Base-by-base conservation (phyloP, 352 stramenopile genomes). In the Pythium myriotylum region DNA sequence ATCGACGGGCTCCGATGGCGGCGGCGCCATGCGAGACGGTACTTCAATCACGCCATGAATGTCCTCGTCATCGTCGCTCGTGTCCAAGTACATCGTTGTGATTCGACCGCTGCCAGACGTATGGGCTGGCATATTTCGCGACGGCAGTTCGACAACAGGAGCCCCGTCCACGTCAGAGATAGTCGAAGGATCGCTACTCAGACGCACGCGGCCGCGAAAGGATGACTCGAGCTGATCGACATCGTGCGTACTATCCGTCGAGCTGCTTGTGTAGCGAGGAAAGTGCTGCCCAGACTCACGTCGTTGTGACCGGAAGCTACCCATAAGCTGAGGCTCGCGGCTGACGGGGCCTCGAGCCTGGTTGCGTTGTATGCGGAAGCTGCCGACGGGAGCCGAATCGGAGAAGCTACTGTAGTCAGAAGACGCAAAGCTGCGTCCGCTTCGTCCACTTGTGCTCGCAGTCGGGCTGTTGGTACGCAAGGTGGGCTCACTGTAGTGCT, bases 21-120 rank as follows among this genome's bases (percentile, higher is more conserved):
- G 67, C 20, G 71, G 62, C 14, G 68, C 53, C 22, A 64, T 68
- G 19, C 29, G 27, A 7, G 60, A 55, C 12, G 60, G 62, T 29
- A 86, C 62, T 43, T 88, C 74, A 29, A 86, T 72, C 42, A 76
- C 65, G 17, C 42, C 64, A 16, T 59, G 63, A 29, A 55, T 48
- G 12, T 56, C 46, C 24, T 55, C 32, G n/a, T 35, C 46, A 24
- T 62, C 32, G 32, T 52, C 45, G 24, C 20, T 58, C 35, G 46
- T n/a, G 35, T 58, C 35, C 35, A 58, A 19, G 35, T 49, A 58
- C 12, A 19, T 8, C 4, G 40, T 22, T 33, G 19, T 33, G 32
- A 10, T 40, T 12, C 4, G 29, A 5, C 16, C 35, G 23, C 14
- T 20, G 12, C 24, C 26, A n/a, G 13, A 19, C 22, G 32, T 54